Conservation (phyloP, 768 basidiomycete species). For the Boletus bicolor region DNA sequence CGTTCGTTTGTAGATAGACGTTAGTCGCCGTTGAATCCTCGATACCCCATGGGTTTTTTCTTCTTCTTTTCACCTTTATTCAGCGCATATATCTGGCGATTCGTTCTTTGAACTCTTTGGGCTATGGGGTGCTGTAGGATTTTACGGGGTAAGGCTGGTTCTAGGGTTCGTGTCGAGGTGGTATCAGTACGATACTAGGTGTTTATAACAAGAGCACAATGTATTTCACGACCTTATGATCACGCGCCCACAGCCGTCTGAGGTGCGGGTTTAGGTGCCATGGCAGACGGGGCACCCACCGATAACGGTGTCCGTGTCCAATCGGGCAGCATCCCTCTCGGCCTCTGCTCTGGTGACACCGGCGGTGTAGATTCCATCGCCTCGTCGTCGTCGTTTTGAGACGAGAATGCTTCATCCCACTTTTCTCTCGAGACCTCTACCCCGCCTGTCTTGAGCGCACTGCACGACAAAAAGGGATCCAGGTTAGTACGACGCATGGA, state of each 20-base stretch:
- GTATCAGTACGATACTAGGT: constrained; percentile 5
- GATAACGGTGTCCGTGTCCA: constrained; percentile 73
- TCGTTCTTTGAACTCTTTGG: background rate
- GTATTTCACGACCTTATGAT: background rate
- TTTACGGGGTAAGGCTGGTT: constrained; percentile 5
- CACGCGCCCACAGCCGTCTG: constrained; percentile 36
- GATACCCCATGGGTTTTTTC: background rate
- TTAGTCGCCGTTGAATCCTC: background rate
- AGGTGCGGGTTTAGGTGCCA: constrained; percentile 15
- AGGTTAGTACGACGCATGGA: background rate
- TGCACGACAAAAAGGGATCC: constrained; percentile 23
- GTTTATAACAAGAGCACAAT: constrained; percentile 8
- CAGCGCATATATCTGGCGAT: background rate
- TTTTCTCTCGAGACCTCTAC: constrained; percentile 77
- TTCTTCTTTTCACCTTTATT: background rate
- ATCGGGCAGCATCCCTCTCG: constrained; percentile 63
- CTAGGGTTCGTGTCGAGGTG: constrained; percentile 8
- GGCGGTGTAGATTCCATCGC: constrained; percentile 16
- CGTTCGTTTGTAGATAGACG: background rate
- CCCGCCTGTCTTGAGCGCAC: constrained; percentile 84
- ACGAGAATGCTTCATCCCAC: constrained; percentile 71
- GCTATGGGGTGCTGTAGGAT: constrained; percentile 2
- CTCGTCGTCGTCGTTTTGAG: constrained; percentile 43
- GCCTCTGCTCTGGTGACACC: constrained; percentile 24
- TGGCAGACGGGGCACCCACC: constrained; percentile 61